phyloP scores from a whole-genome alignment of 1,284 basidiomycete species.

The Stereum hirsutum region DNA sequence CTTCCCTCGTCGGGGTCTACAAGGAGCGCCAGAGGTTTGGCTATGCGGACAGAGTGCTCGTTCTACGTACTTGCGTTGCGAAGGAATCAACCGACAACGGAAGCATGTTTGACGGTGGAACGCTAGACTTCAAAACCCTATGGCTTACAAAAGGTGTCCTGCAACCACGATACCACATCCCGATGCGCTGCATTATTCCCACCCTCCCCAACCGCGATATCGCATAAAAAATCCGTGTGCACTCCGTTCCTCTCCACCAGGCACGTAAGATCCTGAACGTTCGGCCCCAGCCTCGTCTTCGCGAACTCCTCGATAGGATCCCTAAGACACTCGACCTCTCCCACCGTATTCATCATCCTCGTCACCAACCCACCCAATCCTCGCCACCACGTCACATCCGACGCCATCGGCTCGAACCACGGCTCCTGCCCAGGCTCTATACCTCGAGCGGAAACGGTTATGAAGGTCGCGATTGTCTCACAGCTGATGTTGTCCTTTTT shows the following conservation, averaged over 20 bases:
- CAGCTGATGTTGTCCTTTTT: neutral
- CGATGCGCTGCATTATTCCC: neutral
- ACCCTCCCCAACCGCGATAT: neutral
- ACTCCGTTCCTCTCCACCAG: neutral
- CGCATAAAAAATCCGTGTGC: neutral
- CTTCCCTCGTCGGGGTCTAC: too few species aligned
- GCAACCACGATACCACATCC: neutral
- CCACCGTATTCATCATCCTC: neutral
- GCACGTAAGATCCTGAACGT: neutral
- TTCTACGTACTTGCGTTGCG: too few species aligned
- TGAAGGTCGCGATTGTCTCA: neutral
- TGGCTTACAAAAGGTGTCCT: neutral
- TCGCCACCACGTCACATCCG: neutral
- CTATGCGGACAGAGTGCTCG: too few species aligned
- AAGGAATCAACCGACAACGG: too few species aligned
- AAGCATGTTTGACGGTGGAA: too few species aligned
- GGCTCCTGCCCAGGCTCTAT: neutral
- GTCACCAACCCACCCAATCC: neutral
- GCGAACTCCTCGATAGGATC: neutral
- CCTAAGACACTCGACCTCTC: neutral
- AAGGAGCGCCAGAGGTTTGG: too few species aligned
- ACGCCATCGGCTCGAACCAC: neutral
- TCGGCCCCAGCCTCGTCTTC: neutral
- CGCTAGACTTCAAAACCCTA: too few species aligned
- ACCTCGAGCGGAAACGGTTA: neutral